Evolutionary conservation across 169 alveolate genomes (phyloP), one percentile per base, ranked within the genome.

Genomic region (Prorocentrum cordatum): DNA sequence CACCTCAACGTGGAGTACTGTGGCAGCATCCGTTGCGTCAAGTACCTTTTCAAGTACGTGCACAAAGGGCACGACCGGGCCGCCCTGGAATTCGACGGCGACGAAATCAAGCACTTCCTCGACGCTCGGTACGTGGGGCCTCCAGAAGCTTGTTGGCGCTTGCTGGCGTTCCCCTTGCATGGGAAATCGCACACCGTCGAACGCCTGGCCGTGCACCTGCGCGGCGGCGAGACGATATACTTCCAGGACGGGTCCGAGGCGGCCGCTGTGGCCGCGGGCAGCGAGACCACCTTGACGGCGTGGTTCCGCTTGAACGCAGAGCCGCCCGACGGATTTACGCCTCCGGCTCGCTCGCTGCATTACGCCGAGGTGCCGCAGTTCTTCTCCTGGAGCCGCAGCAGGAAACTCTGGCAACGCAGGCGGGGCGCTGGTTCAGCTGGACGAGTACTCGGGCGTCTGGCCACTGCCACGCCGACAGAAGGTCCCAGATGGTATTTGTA

Each of bases 61-160:
- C 38, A n/a, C 47, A 68, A 68, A 9, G 79, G 79, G n/a, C 79
- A 68, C 29, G 79, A 68, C 36, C 45, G 79, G 7, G 79, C 79
- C n/a, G 6, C 29, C 18, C 24, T 66, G 24, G 77, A 66, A 10
- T 47, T 14, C 12, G n/a, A n/a, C n/a, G n/a, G n/a, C n/a, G 61
- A 36, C 20, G 79, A 68, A 7, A 36, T 35, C 35, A 31, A 68
- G 35, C 38, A 36, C 9, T 61, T n/a, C 36, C 31, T 68, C 12
- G 79, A 68, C 26, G 79, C 79, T 3, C 47, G 79, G 20, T 68
- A 68, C 16, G 33, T 36, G n/a, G 61, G 61, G 5, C 38, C 79
- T 22, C 32, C 79, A 22, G 79, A 68, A n/a, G 61, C 79, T 16
- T 58, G 61, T 3, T 68, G 79, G 61, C 79, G 79, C 18, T 33